phyloP scores from a whole-genome alignment of 768 basidiomycete species.

The Xerocomellus chrysenteron region DNA sequence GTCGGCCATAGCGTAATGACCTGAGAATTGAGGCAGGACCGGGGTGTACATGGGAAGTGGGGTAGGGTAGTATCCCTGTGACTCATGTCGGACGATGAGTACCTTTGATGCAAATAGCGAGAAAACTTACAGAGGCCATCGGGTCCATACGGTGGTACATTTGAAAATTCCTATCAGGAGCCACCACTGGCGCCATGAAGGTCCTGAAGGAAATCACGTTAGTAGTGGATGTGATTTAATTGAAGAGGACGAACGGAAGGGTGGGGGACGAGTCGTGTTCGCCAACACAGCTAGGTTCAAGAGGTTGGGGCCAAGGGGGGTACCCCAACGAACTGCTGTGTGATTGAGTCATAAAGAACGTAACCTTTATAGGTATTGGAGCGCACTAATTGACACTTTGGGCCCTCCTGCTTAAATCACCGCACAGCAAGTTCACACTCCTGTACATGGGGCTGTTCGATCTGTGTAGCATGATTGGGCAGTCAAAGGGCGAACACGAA shows the following conservation, averaged over 20 bases:
- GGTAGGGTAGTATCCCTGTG: slow-evolving; percentile 10
- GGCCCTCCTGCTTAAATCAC: neutral
- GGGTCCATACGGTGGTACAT: neutral
- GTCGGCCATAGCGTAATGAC: neutral
- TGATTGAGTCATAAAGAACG: slow-evolving; percentile 5
- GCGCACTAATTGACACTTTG: slow-evolving; percentile 12
- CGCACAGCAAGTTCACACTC: slow-evolving; percentile 18
- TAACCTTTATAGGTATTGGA: slow-evolving; percentile 12
- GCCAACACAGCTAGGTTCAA: neutral
- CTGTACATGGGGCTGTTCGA: slow-evolving; percentile 23
- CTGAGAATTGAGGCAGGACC: neutral
- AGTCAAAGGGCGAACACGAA: neutral
- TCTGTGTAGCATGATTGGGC: neutral
- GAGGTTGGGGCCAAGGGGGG: neutral
- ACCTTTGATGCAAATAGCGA: neutral
- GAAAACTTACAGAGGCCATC: slow-evolving; percentile 8
- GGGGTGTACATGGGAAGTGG: neutral
- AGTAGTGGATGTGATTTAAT: neutral
- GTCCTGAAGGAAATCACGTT: slow-evolving; percentile 8
- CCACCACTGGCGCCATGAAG: neutral
- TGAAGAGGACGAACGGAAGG: slow-evolving; percentile 8
- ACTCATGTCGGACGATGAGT: neutral
- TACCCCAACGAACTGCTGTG: slow-evolving; percentile 5
- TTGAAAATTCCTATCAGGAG: neutral
- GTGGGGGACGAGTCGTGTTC: neutral